Conservation (phyloP, 2,329 filamentous ascomycete species). For the Aspergillus fumigatus region DNA sequence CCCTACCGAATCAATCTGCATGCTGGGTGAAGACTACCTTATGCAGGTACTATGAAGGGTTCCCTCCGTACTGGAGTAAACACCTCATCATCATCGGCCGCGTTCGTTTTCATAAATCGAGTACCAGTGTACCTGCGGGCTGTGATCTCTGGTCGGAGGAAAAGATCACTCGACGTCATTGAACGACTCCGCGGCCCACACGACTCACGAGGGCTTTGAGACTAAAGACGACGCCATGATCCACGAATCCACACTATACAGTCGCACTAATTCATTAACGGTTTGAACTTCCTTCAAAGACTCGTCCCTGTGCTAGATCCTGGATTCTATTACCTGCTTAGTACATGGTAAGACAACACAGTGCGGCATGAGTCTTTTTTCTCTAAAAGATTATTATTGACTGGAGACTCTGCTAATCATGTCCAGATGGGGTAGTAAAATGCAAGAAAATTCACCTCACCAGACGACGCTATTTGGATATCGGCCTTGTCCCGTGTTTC, state of each 20-base stretch:
- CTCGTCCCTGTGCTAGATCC: neutral
- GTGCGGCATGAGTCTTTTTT: neutral
- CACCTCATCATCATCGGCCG: neutral
- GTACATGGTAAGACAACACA: neutral
- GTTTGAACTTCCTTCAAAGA: constrained; percentile 6
- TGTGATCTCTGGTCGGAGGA: neutral
- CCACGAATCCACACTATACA: constrained; percentile 8
- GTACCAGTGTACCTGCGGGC: neutral
- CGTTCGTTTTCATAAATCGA: neutral
- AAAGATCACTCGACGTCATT: neutral
- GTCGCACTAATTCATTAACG: constrained; percentile 2
- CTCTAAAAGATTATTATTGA: neutral
- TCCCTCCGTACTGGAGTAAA: neutral
- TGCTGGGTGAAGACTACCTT: neutral
- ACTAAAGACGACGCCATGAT: constrained; percentile 17
- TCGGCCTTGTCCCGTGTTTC: neutral
- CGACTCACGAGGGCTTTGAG: constrained; percentile 1
- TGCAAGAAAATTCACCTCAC: neutral
- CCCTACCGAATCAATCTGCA: neutral
- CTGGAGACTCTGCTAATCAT: neutral
- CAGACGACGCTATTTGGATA: neutral
- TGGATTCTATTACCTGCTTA: constrained; percentile 12
- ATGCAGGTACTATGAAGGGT: neutral
- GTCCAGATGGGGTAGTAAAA: constrained; percentile 6
- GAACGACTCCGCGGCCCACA: constrained; percentile 9